Evolutionary conservation across 1,284 basidiomycete species (phyloP).

Genomic region (Meripilus lineatus): DNA sequence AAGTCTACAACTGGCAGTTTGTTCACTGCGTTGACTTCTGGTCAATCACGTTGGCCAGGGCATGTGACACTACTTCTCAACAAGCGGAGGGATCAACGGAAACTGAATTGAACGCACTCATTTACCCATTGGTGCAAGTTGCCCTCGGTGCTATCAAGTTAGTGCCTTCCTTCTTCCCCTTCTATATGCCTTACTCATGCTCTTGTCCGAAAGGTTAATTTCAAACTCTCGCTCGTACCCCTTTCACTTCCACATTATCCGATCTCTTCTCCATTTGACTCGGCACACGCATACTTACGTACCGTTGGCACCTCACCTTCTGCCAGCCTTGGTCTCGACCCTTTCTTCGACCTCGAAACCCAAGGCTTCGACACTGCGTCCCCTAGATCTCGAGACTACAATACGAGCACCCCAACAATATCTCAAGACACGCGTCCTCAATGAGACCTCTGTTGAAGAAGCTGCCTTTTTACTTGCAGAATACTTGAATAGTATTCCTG

Average conservation of each 20-base stretch:
- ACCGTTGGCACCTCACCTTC: constrained; percentile 82
- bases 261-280: constrained; percentile 68
- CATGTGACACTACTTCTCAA: constrained; percentile 62
- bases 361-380: constrained; percentile 86
- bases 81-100: constrained; percentile 50
- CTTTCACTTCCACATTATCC: constrained; percentile 71
- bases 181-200: not conserved
- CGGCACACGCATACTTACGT: constrained; percentile 85
- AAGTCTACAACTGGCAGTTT: constrained; percentile 99
- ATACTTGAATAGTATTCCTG: constrained; percentile 60
- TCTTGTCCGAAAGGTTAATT: constrained; percentile 57
- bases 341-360: constrained; percentile 71
- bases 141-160: constrained; percentile 89
- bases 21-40: constrained; percentile 97
- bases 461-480: constrained; percentile 75
- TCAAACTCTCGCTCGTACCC: constrained; percentile 80
- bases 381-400: constrained; percentile 84
- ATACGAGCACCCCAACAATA: constrained; percentile 90
- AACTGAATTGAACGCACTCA: constrained; percentile 81
- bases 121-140: constrained; percentile 96
- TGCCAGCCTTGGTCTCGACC: constrained; percentile 82
- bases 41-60: constrained; percentile 82
- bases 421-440: constrained; percentile 83
- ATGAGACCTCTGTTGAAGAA: constrained; percentile 84
- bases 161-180: constrained; percentile 20